Conservation (phyloP, 192 early-diverging fungal species). For the Backusella circina region DNA sequence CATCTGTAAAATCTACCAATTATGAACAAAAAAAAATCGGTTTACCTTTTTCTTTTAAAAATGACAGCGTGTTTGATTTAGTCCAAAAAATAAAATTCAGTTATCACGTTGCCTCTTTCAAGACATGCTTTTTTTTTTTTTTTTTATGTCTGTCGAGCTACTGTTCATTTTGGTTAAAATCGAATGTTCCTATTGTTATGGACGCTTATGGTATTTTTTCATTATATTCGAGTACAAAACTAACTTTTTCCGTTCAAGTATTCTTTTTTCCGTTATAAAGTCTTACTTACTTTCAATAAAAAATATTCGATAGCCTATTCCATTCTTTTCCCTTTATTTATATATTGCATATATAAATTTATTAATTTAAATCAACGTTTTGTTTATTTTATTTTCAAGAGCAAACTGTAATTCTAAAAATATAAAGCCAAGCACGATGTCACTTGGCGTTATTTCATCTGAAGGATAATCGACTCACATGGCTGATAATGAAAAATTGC, state of each 20-base stretch:
- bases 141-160: neutral
- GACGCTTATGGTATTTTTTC: neutral
- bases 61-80: neutral
- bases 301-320: neutral
- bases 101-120: neutral
- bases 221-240: neutral
- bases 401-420: too few relatives aligned
- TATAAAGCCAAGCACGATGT: neutral
- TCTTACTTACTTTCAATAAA: neutral
- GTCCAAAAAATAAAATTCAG: neutral
- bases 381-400: neutral
- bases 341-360: neutral
- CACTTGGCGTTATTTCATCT: neutral
- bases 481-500: neutral
- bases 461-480: neutral
- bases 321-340: too few relatives aligned
- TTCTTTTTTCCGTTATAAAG: neutral
- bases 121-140: neutral
- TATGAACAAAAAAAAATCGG: neutral
- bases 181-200: neutral
- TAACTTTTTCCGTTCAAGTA: neutral
- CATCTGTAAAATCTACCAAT: neutral
- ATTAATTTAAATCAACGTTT: neutral
- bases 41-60: neutral
- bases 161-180: neutral